Base-by-base conservation (phyloP, 805 yeast genomes). In the Sugiyamaella chiloensis region DNA sequence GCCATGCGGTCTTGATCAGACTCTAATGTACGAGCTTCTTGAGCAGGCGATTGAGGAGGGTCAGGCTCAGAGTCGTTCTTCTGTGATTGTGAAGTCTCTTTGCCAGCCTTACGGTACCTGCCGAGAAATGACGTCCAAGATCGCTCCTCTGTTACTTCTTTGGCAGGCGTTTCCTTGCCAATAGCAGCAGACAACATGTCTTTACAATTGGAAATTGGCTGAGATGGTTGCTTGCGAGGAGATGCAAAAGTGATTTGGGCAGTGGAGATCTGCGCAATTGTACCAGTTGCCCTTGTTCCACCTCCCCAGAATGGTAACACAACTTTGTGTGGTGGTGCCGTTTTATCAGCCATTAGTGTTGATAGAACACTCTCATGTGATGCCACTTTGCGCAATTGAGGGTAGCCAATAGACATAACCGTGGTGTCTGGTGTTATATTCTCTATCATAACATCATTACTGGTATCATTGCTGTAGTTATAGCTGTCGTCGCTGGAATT, bases 351-450 rank as follows among this genome's bases (percentile, higher is more conserved):
- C 37, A 17, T 19, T 4, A 40, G n/a, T 19, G 44, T 5, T 14
- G 44, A 40, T 9, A 40, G 20, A 14, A 42, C 34, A n/a, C 46
- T 42, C 7, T 42, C 46, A 17, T 42, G 46, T 12, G 46, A 42
- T 3, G 46, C 41, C n/a, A 17, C 46, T 30, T 20, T 19, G 9
- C 46, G 46, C 3, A 42, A 24, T 5, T 24, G 11, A 6, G 31
- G 44, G n/a, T 11, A 11, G 23, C 11, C 9, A 12, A 27, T n/a
- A 3, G 41, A 21, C 16, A 24, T 19, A 11, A 20, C 19, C 3
- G 44, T 24, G 4, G 31, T 14, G 19, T 24, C 14, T 3, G 32
- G 23, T 24, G 32, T 34, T 5, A 21, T 34, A 21, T 16, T 21
- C 3, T 34, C 37, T 16, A 34, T 14, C 20, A 34, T 5, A 12